Base-by-base conservation (phyloP, 2,329 filamentous ascomycete genomes). In the Ascochyta viciae-villosae region DNA sequence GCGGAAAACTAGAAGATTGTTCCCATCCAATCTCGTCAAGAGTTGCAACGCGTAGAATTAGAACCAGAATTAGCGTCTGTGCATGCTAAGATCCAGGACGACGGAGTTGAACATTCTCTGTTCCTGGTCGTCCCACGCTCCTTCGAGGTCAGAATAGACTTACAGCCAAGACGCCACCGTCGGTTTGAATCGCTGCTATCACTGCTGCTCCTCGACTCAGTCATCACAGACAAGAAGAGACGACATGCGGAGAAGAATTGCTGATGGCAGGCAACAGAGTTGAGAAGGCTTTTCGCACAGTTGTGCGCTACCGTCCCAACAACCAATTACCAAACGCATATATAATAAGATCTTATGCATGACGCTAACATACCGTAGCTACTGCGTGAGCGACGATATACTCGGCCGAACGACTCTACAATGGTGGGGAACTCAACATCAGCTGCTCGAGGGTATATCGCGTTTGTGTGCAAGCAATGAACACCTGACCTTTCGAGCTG, bases 341-440 rank as follows among this genome's bases (percentile, higher is more conserved):
- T 24, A 26, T 38, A 24, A 31, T 26, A 13, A 46, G 29, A 29
- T 45, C 29, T 27, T 35, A 39, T 47, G 47, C 42, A 51, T 51
- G 38, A 56, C 42, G 53, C 53, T 50, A 51, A 33, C n/a, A 42
- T 48, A n/a, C 37, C n/a, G 33, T 47, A 47, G 31, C 24, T 51
- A 22, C 16, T 44, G 33, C 15, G 29, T 16, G 23, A 55, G 27
- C 27, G 37, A 35, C 22, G 10, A 33, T 26, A 22, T 8, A 4
- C 12, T 23, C n/a, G 37, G 42, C 37, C 29, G 39, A 33, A 41
- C 29, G 31, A 37, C n/a, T 42, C 35, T 33, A 24, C 13, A 33
- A 22, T 34, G 13, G 10, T 24, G 24, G 9, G 15, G 26, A 47
- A 24, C 23, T 27, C 35, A 33, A 26, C 31, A 8, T 40, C 15